Conservation (phyloP, 768 basidiomycete genomes). For the Lactifluus piperatus region DNA sequence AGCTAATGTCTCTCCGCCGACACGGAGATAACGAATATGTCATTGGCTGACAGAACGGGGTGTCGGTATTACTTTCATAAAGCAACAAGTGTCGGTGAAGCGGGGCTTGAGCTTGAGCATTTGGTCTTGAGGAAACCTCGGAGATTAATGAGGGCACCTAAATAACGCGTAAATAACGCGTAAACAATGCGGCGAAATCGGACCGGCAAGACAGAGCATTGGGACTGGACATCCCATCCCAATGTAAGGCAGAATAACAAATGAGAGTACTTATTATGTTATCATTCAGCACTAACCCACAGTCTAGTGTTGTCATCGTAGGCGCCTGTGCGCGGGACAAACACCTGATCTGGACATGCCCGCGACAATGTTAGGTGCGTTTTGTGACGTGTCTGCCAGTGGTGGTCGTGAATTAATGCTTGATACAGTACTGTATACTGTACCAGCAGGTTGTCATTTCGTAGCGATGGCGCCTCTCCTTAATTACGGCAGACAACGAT, state of each 20-base stretch:
- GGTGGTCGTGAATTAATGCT: too few species aligned
- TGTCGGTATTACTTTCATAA: background rate
- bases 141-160: too few species aligned
- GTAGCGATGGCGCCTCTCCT: background rate
- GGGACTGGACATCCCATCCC: too few species aligned
- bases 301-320: background rate
- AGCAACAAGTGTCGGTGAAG: background rate
- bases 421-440: too few species aligned
- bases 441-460: background rate
- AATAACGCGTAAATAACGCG: slow-evolving; percentile 15
- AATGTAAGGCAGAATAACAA: too few species aligned
- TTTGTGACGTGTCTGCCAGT: background rate
- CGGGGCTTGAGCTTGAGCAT: background rate
- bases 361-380: background rate
- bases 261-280: too few species aligned
- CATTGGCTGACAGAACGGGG: background rate
- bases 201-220: background rate
- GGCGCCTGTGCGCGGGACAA: background rate
- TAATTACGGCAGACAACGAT: background rate
- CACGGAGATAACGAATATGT: background rate
- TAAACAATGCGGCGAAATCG: slow-evolving; percentile 5
- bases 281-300: too few species aligned
- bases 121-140: background rate
- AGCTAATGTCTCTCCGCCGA: background rate
- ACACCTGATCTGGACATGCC: background rate